phyloP scores from a whole-genome alignment of 805 yeast species.

The Nadsonia fulvescens region DNA sequence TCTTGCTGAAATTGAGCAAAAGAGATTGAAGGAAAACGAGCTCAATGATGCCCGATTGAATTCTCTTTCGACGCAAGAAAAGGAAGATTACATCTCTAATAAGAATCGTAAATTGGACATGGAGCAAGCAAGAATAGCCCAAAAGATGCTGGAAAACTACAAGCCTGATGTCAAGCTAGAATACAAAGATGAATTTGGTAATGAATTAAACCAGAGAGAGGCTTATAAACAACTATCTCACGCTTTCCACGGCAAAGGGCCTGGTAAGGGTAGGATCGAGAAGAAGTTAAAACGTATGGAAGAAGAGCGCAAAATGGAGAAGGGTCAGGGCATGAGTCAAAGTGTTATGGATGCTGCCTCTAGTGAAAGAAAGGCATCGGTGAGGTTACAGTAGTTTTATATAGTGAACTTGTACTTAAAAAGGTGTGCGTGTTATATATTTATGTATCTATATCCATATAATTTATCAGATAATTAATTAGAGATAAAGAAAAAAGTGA shows the following conservation, averaged over 20 bases:
- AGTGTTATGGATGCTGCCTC: too few species aligned
- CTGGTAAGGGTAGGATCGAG: constrained; percentile 20
- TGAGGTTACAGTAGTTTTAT: too few species aligned
- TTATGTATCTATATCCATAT: too few species aligned
- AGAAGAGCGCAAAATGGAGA: too few species aligned
- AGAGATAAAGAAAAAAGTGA: too few species aligned
- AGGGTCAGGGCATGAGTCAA: too few species aligned
- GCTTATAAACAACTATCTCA: constrained; percentile 66
- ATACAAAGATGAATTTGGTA: constrained; percentile 50
- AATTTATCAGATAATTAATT: too few species aligned
- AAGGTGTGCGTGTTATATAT: too few species aligned
- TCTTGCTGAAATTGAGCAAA: constrained; percentile 11
- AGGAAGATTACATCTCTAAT: constrained; percentile 16
- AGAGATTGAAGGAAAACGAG: constrained; percentile 11
- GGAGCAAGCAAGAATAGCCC: constrained; percentile 17
- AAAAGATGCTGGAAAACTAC: constrained; percentile 20
- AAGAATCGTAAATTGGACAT: constrained; percentile 13
- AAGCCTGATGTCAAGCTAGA: constrained; percentile 28
- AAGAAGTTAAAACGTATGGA: too few species aligned
- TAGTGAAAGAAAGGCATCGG: too few species aligned
- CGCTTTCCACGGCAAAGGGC: constrained; percentile 48
- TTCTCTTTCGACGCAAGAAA: constrained; percentile 16
- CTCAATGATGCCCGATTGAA: constrained; percentile 12
- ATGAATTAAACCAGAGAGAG: constrained; percentile 37
- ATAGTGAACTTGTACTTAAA: too few species aligned